Evolutionary conservation across 768 basidiomycete genomes (phyloP).

Genomic region (Rhodotorula paludigena): DNA sequence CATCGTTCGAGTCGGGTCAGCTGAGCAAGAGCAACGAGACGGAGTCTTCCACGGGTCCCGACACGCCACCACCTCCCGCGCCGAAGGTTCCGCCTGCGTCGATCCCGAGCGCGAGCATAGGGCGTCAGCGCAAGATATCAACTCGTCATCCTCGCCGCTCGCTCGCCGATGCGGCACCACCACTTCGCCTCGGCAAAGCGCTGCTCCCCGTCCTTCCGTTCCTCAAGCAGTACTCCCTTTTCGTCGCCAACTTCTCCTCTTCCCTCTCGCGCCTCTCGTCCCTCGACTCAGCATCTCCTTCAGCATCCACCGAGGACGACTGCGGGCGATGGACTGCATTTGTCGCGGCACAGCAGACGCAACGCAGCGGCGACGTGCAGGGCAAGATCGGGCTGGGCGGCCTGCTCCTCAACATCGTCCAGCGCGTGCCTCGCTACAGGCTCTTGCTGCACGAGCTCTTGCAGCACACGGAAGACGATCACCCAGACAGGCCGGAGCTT

Average conservation of each 20-base stretch:
- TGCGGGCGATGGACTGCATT: slow-evolving; percentile 12
- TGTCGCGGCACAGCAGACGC: not conserved
- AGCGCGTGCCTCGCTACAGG: slow-evolving; percentile 42
- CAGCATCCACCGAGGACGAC: not conserved
- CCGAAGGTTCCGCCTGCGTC: too few species aligned
- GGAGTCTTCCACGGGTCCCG: too few species aligned
- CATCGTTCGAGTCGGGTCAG: too few species aligned
- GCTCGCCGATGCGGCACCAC: not conserved
- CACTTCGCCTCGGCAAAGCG: slow-evolving; percentile 22
- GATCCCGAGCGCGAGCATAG: too few species aligned
- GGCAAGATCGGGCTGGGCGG: slow-evolving; percentile 36
- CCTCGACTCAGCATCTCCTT: slow-evolving; percentile 8
- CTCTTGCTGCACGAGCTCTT: slow-evolving; percentile 38
- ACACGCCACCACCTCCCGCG: too few species aligned
- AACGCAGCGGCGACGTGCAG: not conserved
- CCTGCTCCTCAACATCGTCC: slow-evolving; percentile 40
- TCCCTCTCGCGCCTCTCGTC: slow-evolving; percentile 30
- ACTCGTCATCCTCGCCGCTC: not conserved
- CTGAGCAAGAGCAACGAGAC: too few species aligned
- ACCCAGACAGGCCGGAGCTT: slow-evolving; percentile 32
- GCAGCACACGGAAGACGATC: slow-evolving; percentile 32
- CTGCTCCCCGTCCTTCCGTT: slow-evolving; percentile 41
- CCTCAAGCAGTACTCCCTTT: slow-evolving; percentile 42
- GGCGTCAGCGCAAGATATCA: not conserved
- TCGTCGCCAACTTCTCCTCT: slow-evolving; percentile 38